Evolutionary conservation across 192 early-diverging fungal species (phyloP), one percentile per base, ranked within the genome.

Genomic region (Spinellus fusiger): DNA sequence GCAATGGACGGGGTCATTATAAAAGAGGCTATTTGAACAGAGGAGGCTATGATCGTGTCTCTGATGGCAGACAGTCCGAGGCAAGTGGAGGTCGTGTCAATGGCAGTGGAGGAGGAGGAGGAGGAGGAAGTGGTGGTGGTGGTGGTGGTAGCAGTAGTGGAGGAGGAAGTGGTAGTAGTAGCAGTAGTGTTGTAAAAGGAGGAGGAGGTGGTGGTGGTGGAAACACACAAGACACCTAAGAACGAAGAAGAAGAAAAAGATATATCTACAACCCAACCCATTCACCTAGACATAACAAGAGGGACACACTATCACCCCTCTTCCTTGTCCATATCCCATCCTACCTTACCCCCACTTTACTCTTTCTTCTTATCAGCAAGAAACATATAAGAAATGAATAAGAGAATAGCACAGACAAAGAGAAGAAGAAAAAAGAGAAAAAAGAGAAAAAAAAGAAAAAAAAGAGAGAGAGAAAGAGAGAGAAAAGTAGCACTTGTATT

Each of bases 31-130:
- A 61, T 16, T 61, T 46, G 47, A 50, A 49, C 27, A 50, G 20
- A 23, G 27, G 57, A 49, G 46, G 49, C 29, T n/a, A 27, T 49
- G 47, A 32, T 33, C 10, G 40, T 4, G 4, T 5, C 5, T 16
- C 25, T 51, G 47, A 48, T 38, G 59, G 31, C 20, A 61, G 56
- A 46, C n/a, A n/a, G n/a, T n/a, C n/a, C n/a, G n/a, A n/a, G n/a
- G n/a, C n/a, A n/a, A 28, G 56, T 5, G 28, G 56, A 22, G 56
- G 38, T 27, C 22, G 35, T 3, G 26, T 31, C 18, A 27, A 46
- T 25, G 26, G 52, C 18, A 31, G 15, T 32, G 28, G 47, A 38
- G 59, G 47, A 32, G 34, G 35, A 9, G 23, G 32, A 55, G 33
- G 2, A 10, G 20, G 23, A 33, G 54, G 13, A 55, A 31, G 54